These are phyloP conservation scores for Halenospora varia DNA, from an alignment of 495 filamentous ascomycete genomes.

Conservation along the genomic window DNA sequence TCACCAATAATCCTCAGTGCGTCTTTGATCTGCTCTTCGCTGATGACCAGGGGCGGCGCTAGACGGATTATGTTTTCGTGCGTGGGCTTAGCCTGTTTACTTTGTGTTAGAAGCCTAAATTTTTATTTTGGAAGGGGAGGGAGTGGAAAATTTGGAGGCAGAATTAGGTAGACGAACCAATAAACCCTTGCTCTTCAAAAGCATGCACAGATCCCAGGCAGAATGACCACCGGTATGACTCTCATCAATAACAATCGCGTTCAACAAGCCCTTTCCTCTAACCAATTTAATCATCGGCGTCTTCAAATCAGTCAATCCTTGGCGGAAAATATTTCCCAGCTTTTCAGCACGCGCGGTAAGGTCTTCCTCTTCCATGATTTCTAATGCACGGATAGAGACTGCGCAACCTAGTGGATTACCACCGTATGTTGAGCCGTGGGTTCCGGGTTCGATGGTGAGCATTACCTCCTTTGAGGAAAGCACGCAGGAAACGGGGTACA, in stretches of 20 bases:
- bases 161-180: conserved; percentile 75
- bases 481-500: conserved; percentile 97
- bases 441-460: conserved; percentile 95
- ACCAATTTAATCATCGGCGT: conserved; percentile 78
- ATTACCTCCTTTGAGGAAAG: conserved; percentile 87
- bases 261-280: conserved; percentile 90
- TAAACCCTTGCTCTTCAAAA: conserved; percentile 93
- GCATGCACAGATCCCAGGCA: conserved; percentile 96
- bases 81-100: conserved; percentile 85
- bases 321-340: conserved; percentile 80
- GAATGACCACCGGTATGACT: conserved; percentile 74
- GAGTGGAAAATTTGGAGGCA: too few relatives aligned
- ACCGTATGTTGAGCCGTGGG: conserved; percentile 95
- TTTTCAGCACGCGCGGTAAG: conserved; percentile 77
- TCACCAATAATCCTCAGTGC: conserved; percentile 72
- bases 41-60: conserved; percentile 83
- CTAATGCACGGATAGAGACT: conserved; percentile 92
- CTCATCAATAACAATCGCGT: conserved; percentile 97
- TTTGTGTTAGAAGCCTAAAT: background rate
- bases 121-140: too few relatives aligned
- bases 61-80: conserved; percentile 98
- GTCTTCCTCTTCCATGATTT: conserved; percentile 87
- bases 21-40: conserved; percentile 76
- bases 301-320: conserved; percentile 63
- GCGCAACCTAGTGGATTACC: conserved; percentile 97